These are phyloP conservation scores for Amniculicola lignicola DNA, from an alignment of 495 filamentous ascomycete genomes.

Conservation along the genomic window DNA sequence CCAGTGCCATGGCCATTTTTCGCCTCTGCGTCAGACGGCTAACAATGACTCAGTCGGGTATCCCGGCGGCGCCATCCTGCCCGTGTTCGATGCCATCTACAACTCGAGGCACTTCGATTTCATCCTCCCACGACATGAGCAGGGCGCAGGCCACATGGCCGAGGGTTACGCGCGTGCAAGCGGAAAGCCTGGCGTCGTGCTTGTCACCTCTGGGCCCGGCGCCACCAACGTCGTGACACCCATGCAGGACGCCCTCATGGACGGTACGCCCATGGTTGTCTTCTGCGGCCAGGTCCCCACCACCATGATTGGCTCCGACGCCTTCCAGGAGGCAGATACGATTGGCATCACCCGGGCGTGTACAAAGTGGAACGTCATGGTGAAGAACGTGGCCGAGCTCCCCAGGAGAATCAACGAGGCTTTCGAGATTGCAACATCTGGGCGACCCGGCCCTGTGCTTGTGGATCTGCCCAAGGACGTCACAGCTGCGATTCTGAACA, in stretches of 20 bases:
- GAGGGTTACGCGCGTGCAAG: slow-evolving; percentile 73
- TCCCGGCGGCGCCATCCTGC: slow-evolving; percentile 76
- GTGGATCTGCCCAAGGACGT: slow-evolving; percentile 80
- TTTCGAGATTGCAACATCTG: slow-evolving; percentile 78
- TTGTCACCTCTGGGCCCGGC: slow-evolving; percentile 76
- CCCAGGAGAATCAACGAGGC: slow-evolving; percentile 78
- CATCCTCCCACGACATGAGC: slow-evolving; percentile 73
- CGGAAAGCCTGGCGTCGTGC: slow-evolving; percentile 71
- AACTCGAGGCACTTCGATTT: slow-evolving; percentile 79
- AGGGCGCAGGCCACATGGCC: slow-evolving; percentile 80
- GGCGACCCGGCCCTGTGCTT: slow-evolving; percentile 72
- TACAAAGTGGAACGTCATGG: slow-evolving; percentile 86
- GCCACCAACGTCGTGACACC: slow-evolving; percentile 78
- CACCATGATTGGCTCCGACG: slow-evolving; percentile 70
- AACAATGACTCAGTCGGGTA: slow-evolving; percentile 57
- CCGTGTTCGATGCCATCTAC: slow-evolving; percentile 79
- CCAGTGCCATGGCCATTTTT: background rate
- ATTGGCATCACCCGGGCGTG: slow-evolving; percentile 73
- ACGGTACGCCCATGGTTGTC: slow-evolving; percentile 75
- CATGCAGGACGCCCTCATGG: slow-evolving; percentile 74
- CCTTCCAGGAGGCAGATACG: slow-evolving; percentile 78
- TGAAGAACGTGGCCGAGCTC: slow-evolving; percentile 72
- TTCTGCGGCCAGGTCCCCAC: slow-evolving; percentile 76
- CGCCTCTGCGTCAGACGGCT: slow-evolving; percentile 27
- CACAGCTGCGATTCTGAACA: slow-evolving; percentile 61